These are phyloP conservation scores for Scutellaria baicalensis DNA, from an alignment of 257 asterid species.

Conservation along the genomic window DNA sequence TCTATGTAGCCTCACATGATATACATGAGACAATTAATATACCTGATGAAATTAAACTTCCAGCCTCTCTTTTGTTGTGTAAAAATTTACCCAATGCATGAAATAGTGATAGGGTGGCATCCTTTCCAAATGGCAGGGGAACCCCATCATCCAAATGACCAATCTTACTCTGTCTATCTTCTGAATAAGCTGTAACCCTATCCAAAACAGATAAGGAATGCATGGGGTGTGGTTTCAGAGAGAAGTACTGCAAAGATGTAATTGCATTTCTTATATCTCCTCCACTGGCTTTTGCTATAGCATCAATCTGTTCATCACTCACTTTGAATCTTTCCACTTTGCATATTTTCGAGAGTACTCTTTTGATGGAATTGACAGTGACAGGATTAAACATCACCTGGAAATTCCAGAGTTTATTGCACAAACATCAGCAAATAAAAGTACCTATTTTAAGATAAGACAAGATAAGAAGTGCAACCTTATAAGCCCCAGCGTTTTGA, in stretches of 20 bases:
- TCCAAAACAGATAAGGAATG: conserved; percentile 26
- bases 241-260: conserved; percentile 78
- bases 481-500: conserved; percentile 79
- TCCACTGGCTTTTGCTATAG: conserved; percentile 74
- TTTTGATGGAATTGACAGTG: conserved; percentile 68
- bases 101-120: conserved; percentile 72
- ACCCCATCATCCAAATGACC: conserved; percentile 27
- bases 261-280: conserved; percentile 93
- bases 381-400: conserved; percentile 84
- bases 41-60: conserved; percentile 44
- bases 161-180: conserved; percentile 23
- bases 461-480: conserved; percentile 55
- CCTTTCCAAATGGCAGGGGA: conserved; percentile 73
- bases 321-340: conserved; percentile 53
- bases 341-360: conserved; percentile 56
- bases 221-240: conserved; percentile 43
- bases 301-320: conserved; percentile 60
- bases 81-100: conserved; percentile 95
- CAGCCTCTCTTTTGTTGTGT: conserved; percentile 86
- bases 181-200: conserved; percentile 15
- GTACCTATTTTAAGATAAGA: background rate
- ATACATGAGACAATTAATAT: conserved; percentile 8
- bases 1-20: background rate
- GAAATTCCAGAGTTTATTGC: conserved; percentile 14
- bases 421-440: conserved; percentile 9